Base-by-base conservation (phyloP, 2,329 filamentous ascomycete species). In the Xylariales sp. region DNA sequence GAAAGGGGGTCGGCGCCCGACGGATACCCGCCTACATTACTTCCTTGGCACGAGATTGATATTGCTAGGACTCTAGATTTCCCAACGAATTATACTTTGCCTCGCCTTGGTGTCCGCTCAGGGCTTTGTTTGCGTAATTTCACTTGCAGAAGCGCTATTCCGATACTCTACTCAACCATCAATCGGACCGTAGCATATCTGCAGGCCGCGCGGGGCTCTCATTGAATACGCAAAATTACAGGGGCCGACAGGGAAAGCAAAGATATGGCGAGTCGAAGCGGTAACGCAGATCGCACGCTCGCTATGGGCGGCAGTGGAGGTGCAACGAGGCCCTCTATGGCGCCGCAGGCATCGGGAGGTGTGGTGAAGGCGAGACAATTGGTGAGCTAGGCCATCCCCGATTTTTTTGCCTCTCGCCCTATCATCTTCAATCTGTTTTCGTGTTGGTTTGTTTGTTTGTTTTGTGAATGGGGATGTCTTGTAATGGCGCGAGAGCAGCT, bases 341-440 rank as follows among this genome's bases (percentile, higher is more conserved):
- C 75, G 61, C 75, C 75, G 39, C 76, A 77, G 69, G 59, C 69
- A 45, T 79, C 83, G 3, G 84, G 83, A 41, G 79, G 81, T 41
- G 83, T 78, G 23, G 80, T 85, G 39, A 86, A 86, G 75, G 80
- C 83, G 43, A 78, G 84, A 65, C 85, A 86, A 74, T 71, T 86
- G 73, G 84, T 86, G 74, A 62, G 80, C 68, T 60, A n/a, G 30
- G 32, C 59, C 49, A 30, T 49, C 30, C 5, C 6, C 5, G 34
- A 39, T 65, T 14, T 53, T 53, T 18, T 9, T 9, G 14, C 16
- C 23, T 39, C 6, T 45, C 23, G 0, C 2, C n/a, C 23, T 63
- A 62, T 54, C 28, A 60, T 48, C 5, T 45, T 41, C n/a, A 7
- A 10, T 1, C 39, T 32, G 2, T 45, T 46, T 49, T n/a, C 32